Base-by-base conservation (phyloP, 345 rosid species). In the Acer campestre region DNA sequence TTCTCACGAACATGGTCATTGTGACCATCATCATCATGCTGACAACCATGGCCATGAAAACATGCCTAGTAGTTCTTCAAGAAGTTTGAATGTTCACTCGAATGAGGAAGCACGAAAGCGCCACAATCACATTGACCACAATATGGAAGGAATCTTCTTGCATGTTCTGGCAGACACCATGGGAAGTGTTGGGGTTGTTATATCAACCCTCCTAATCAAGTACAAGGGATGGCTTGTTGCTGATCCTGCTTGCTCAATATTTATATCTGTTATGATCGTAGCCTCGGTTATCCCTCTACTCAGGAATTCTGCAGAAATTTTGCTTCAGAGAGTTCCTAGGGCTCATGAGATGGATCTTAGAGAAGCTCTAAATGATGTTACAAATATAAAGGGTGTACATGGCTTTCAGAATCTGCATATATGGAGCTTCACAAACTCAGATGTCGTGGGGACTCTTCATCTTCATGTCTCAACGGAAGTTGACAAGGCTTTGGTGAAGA, bases 211-310 rank as follows among this genome's bases (percentile, higher is more conserved):
- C 58, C 82, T 95, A 76, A 93, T 93, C 67, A 90, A 95, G 83
- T 95, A 95, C 89, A 95, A 89, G 74, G 98, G 99, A n/a, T 95
- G 99, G 99, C 91, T 93, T 75, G 92, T 92, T 77, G 97, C 99
- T 40, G 99, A 95, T 87, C 99, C 99, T 73, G 97, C 98, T 6
- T 87, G 96, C 83, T 95, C 99, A 68, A 95, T 95, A 79, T 95
- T 95, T 78, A 95, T 95, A 66, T 93, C 99, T 7, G 75, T 89
- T 79, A 78, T 95, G 72, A 95, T 95, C 69, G 85, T 95, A 13
- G 81, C 92, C 14, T 95, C 99, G n/a, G 99, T 95, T 73, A 90
- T 95, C 78, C 97, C 98, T 4, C 85, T 93, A 48, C 97, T 95
- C 38, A 87, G 97, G 75, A 95, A 95, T 88, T 90, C 99, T 55